Evolutionary conservation across 2,329 filamentous ascomycete genomes (phyloP), one percentile per base, ranked within the genome.

Genomic region (Periconia digitata): DNA sequence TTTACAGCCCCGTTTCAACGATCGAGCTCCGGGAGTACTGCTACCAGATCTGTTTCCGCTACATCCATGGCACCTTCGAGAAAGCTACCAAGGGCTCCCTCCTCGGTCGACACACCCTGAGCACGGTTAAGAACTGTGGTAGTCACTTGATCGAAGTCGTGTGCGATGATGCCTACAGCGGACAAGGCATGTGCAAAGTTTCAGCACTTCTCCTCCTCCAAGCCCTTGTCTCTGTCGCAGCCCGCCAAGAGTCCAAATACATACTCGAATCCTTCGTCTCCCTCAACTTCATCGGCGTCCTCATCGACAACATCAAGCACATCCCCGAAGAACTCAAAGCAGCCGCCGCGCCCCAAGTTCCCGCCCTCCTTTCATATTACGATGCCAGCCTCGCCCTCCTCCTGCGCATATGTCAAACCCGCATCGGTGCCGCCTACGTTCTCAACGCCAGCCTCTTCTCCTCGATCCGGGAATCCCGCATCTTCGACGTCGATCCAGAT

Each of bases 401-500:
- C 21, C 80, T 95, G 20, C 86, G 91, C 55, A 82, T 97, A 43
- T 88, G 88, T 46, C 90, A 95, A 68, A 92, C 87, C 1, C 85
- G 88, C 48, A 76, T 81, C n/a, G 95, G 94, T 22, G 92, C 94
- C 40, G 87, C 86, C 49, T 85, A 90, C 54, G 84, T 96, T n/a
- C 79, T 97, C 36, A 91, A 95, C 62, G 89, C 90, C 8, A 92
- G 92, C 53, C 80, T 99, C 5, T 92, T 99, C 75, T 82, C 86
- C 38, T 82, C 89, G 0, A 76, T 97, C 22, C 87, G 88, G 53
- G 83, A 87, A 47, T 95, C 91, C 1, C 84, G 85, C n/a, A 80
- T 97, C 18, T 99, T 97, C 69, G 79, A 85, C 8, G 88, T 89
- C 12, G 94, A 99, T 68, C 94, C 94, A 0, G 94, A 99, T 70